Base-by-base conservation (phyloP, 2,329 filamentous ascomycete species). In the Bipolaris zeicola region DNA sequence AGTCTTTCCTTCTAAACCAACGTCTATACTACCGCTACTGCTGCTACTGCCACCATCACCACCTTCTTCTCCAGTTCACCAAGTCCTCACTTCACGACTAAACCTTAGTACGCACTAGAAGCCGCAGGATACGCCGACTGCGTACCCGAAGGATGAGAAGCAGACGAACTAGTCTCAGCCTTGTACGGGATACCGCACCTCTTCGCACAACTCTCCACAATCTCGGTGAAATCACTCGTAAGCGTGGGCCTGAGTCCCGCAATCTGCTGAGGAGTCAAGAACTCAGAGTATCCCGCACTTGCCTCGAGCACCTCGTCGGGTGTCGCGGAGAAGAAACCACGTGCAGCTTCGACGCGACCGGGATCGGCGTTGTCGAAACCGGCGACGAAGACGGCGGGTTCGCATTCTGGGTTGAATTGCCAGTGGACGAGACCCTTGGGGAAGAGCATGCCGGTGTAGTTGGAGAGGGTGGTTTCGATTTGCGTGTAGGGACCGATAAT, bases 391-490 rank as follows among this genome's bases (percentile, higher is more conserved):
- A 74, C 71, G 1, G 77, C 76, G 3, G 70, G 69, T 55, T 75
- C 70, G 62, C 78, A 80, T 24, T 72, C 69, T 14, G 71, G 62
- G 62, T 80, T 79, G 68, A 79, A 74, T 53, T 79, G 74, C 60
- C 68, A 79, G 61, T 80, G 78, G n/a, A 79, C 73, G 31, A 63
- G 65, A 20, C 77, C 77, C 60, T 68, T 65, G 18, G 76, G 76
- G 62, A 78, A 76, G 20, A 78, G 64, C 51, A 76, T 77, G 44
- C 71, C 75, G 44, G 76, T 73, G 62, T 73, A 77, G 45, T 72
- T 69, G 26, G 60, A 65, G 16, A 79, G 65, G 0, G 68, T 74
- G 2, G 73, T 69, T 24, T 63, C 65, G 57, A 78, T 68, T 42
- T 77, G 73, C 5, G 67, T 66, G 28, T 52, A 57, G 2, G 64